A percentile compares a stretch with the other conserved stretches of the same genome.
Conservation (phyloP, 2,329 filamentous ascomycete genomes). For the Cladosporium sp. region DNA sequence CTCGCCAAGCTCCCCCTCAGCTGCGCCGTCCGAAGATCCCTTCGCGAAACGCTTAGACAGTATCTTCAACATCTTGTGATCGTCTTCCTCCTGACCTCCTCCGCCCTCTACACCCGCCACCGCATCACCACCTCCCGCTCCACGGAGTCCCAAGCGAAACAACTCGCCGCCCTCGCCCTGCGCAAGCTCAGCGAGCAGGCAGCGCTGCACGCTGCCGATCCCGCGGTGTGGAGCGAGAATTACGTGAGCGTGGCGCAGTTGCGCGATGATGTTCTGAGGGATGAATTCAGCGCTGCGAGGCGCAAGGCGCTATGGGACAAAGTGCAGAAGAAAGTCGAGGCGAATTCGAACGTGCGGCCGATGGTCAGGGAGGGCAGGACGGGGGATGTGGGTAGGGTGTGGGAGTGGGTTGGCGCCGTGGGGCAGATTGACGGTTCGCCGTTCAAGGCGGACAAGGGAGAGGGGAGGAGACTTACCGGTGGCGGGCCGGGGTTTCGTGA, state of each 20-base stretch:
- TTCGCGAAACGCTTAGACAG: constrained; percentile 77
- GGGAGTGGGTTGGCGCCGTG: constrained; percentile 65
- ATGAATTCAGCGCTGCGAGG: constrained; percentile 71
- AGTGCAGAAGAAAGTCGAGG: constrained; percentile 81
- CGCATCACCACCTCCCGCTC: constrained; percentile 60
- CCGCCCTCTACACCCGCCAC: constrained; percentile 59
- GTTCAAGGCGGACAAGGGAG: constrained; percentile 9
- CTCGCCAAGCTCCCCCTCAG: constrained; percentile 85
- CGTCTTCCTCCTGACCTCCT: constrained; percentile 49
- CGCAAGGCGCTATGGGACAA: constrained; percentile 80
- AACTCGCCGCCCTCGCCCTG: constrained; percentile 78
- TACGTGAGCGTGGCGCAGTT: constrained; percentile 87
- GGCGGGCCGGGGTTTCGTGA: constrained; percentile 4
- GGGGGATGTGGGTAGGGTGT: constrained; percentile 56
- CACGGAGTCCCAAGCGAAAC: constrained; percentile 70
- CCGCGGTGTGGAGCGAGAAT: constrained; percentile 61
- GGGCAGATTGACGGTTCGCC: constrained; percentile 29
- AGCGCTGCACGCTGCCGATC: constrained; percentile 65
- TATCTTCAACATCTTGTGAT: constrained; percentile 80
- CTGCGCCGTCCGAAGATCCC: constrained; percentile 73
- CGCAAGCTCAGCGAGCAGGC: constrained; percentile 81
- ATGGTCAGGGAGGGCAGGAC: constrained; percentile 61
- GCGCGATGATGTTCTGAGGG: constrained; percentile 82
- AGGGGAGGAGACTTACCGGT: constrained; percentile 23
- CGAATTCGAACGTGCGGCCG: constrained; percentile 85